Conservation (phyloP, 495 filamentous ascomycete species). For the Aspergillus indologenus region DNA sequence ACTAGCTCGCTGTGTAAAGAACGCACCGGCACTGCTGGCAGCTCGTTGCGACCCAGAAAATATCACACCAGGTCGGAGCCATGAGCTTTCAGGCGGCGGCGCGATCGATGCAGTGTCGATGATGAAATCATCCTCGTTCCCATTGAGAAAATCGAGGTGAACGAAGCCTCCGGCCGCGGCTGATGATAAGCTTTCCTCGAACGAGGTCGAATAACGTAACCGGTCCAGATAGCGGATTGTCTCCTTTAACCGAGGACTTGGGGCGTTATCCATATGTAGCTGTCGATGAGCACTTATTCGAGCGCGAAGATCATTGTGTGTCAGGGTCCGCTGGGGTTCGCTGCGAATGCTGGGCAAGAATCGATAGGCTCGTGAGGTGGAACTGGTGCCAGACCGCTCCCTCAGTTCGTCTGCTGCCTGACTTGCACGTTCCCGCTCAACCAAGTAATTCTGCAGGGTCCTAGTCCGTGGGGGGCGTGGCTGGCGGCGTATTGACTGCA, state of each 20-base stretch:
- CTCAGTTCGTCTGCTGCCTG: slow-evolving; percentile 33
- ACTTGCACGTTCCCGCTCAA: slow-evolving; percentile 39
- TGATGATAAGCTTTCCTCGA: slow-evolving; percentile 54
- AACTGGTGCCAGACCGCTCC: slow-evolving; percentile 24
- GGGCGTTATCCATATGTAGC: slow-evolving; percentile 45
- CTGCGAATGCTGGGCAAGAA: slow-evolving; percentile 34
- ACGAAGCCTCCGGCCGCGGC: slow-evolving; percentile 51
- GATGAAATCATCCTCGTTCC: slow-evolving; percentile 59
- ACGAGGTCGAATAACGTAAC: slow-evolving; percentile 53
- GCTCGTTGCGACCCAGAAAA: slow-evolving; percentile 62
- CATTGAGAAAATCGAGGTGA: slow-evolving; percentile 37
- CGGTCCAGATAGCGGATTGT: slow-evolving; percentile 63
- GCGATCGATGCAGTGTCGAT: slow-evolving; percentile 54
- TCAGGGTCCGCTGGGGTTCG: slow-evolving; percentile 30
- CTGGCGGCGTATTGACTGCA: slow-evolving; percentile 50
- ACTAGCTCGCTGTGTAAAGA: slow-evolving; percentile 31
- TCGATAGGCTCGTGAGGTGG: slow-evolving; percentile 34
- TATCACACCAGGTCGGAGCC: slow-evolving; percentile 61
- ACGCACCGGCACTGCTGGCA: slow-evolving; percentile 29
- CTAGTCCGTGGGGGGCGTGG: slow-evolving; percentile 43
- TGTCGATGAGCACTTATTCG: slow-evolving; percentile 51
- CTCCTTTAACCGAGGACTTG: slow-evolving; percentile 50
- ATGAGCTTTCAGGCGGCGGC: slow-evolving; percentile 58
- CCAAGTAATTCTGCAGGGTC: slow-evolving; percentile 46
- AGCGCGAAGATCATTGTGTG: slow-evolving; percentile 45